A percentile compares a stretch with the other conserved stretches of the same genome.
Evolutionary conservation across 176 grass and related monocot genomes (phyloP).

Genomic region (Rhynchospora pubera): DNA sequence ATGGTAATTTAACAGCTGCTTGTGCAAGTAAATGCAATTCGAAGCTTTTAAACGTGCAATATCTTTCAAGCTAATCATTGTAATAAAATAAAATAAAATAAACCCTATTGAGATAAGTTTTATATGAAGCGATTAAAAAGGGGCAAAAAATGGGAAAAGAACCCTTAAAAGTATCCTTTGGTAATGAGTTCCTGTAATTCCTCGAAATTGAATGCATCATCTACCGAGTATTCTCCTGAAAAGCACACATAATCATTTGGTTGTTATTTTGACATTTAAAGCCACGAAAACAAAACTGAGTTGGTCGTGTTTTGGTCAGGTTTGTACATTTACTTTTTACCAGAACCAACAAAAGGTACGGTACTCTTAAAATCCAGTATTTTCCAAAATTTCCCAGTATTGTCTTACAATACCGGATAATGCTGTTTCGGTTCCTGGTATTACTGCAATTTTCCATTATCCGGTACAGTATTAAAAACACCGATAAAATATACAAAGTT

Average conservation of each 20-base stretch:
- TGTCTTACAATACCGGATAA: too few relatives aligned
- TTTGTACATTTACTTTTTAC: neutral
- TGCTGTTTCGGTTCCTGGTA: too few relatives aligned
- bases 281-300: neutral
- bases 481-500: too few relatives aligned
- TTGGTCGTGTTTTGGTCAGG: neutral
- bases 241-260: neutral
- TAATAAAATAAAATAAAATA: neutral
- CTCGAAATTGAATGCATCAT: conserved; percentile 71
- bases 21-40: too few relatives aligned
- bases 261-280: neutral
- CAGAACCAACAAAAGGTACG: neutral
- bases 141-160: neutral
- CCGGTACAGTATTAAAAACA: too few relatives aligned
- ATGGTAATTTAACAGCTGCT: too few relatives aligned
- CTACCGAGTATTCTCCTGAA: conserved; percentile 68
- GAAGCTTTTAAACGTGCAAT: too few relatives aligned
- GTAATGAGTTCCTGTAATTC: conserved; percentile 67
- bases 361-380: too few relatives aligned
- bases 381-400: too few relatives aligned
- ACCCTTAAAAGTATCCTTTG: conserved; percentile 64
- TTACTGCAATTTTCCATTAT: too few relatives aligned
- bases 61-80: neutral
- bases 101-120: neutral
- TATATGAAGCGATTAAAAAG: neutral